Evolutionary conservation across 2,329 filamentous ascomycete species (phyloP), one percentile per base, ranked within the genome.

Genomic region (Myriangium duriaei): DNA sequence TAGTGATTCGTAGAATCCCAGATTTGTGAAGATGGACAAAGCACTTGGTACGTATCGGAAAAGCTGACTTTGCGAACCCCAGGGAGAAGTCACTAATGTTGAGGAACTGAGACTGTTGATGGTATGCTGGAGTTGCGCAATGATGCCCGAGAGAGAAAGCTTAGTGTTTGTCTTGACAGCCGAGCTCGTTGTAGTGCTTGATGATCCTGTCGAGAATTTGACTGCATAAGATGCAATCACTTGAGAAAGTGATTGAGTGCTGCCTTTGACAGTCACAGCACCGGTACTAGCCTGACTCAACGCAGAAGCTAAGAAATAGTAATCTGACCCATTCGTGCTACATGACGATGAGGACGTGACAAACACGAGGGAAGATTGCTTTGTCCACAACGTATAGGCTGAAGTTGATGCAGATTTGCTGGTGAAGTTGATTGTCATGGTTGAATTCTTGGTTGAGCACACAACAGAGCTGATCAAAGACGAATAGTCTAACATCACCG

Each of bases 401-500:
- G 13, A 11, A n/a, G 13, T 18, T 6, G 13, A 18, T 15, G 32
- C 32, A 4, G 32, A 14, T 11, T 34, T 4, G 17, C 21, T 18
- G 11, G 10, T 34, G 16, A 34, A 34, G 3, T n/a, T n/a, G 17
- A 34, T 24, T 24, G 32, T 21, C 32, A 34, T 18, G 11, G 14
- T 12, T n/a, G 13, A 4, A 19, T 18, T 12, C 13, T 21, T 18
- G n/a, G 21, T n/a, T 7, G 21, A 26, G 17, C 32, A 34, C 3
- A n/a, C 17, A 11, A 34, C 32, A 6, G 16, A n/a, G 10, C 15
- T 13, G 6, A 34, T 18, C 6, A 34, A 34, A 6, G 32, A 9
- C 7, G 14, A 18, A 24, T 34, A 18, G 21, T 34, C 32, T 14
- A 34, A 17, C 15, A 34, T 34, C 15, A 34, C 32, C 13, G 13